Percentiles rank a stretch among this genome's conserved stretches.
These are phyloP conservation scores for Parascedosporium putredinis DNA, from an alignment of 2,329 filamentous ascomycete genomes.

Conservation along the genomic window DNA sequence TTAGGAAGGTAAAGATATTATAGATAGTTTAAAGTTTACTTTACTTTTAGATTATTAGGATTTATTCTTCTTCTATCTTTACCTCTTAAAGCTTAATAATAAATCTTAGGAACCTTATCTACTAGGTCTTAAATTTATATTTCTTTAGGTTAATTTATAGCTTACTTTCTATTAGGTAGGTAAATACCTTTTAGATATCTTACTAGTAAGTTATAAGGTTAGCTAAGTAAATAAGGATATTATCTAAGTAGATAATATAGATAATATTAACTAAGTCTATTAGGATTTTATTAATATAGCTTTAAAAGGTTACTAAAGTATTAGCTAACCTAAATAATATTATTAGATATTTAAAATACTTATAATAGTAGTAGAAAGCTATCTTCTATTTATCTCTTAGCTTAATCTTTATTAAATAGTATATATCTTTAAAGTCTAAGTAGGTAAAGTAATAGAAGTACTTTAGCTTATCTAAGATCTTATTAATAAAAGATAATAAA, in stretches of 20 bases:
- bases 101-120: neutral
- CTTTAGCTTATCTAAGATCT: conserved; percentile 11
- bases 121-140: neutral
- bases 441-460: conserved; percentile 6
- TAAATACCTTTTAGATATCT: neutral
- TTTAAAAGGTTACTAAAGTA: conserved; percentile 10
- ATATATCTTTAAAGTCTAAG: conserved; percentile 9
- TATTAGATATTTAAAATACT: conserved; percentile 13
- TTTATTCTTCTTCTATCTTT: neutral
- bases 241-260: neutral
- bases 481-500: neutral
- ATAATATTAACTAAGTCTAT: neutral
- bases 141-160: neutral
- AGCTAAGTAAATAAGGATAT: neutral
- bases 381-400: conserved; percentile 10
- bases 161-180: neutral
- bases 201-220: neutral
- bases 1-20: conserved; percentile 7
- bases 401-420: conserved; percentile 9
- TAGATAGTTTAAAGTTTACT: neutral
- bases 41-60: neutral
- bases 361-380: conserved; percentile 10
- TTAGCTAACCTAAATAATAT: conserved; percentile 12
- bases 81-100: neutral
- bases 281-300: neutral